Conservation (phyloP, 352 stramenopile genomes). For the Blastocystis sp. region DNA sequence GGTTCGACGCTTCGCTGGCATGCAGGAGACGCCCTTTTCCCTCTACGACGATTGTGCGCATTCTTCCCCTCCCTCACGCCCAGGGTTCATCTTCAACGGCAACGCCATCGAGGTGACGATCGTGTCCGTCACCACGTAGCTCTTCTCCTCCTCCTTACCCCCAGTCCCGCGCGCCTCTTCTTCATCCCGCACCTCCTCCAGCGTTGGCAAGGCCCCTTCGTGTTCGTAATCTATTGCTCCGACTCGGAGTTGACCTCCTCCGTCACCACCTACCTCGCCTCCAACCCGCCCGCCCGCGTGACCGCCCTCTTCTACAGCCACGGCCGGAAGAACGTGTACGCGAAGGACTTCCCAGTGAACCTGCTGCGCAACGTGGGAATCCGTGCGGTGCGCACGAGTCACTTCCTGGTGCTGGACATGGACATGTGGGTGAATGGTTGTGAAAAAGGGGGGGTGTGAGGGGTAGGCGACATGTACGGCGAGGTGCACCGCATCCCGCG, state of each 20-base stretch:
- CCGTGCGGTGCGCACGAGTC: conserved; percentile 17
- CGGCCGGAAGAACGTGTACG: conserved; percentile 1
- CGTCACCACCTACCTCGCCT: neutral
- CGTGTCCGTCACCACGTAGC: conserved; percentile 30
- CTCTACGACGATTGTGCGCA: conserved; percentile 26
- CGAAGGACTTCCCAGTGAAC: conserved; percentile 68
- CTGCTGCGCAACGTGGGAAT: conserved; percentile 63
- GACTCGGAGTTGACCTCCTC: neutral
- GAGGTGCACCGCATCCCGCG: conserved; percentile 51
- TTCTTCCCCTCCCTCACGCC: neutral
- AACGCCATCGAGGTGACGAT: conserved; percentile 43
- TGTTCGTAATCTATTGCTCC: conserved; percentile 22
- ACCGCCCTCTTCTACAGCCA: conserved; percentile 41
- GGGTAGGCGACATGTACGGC: conserved; percentile 4
- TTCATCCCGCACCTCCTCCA: conserved; percentile 23
- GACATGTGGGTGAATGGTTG: conserved; percentile 62
- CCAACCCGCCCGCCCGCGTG: neutral
- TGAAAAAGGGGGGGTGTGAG: neutral
- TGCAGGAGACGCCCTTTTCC: neutral
- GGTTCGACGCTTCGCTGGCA: conserved; percentile 6
- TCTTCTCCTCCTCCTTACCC: neutral
- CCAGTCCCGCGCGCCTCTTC: conserved; percentile 35
- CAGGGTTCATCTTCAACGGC: conserved; percentile 40
- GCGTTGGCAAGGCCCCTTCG: conserved; percentile 27
- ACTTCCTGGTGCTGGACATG: conserved; percentile 69